Percentiles rank a stretch among this genome's conserved stretches.
Evolutionary conservation across 192 early-diverging fungal species (phyloP).

Genomic region (Coemansia sp.): DNA sequence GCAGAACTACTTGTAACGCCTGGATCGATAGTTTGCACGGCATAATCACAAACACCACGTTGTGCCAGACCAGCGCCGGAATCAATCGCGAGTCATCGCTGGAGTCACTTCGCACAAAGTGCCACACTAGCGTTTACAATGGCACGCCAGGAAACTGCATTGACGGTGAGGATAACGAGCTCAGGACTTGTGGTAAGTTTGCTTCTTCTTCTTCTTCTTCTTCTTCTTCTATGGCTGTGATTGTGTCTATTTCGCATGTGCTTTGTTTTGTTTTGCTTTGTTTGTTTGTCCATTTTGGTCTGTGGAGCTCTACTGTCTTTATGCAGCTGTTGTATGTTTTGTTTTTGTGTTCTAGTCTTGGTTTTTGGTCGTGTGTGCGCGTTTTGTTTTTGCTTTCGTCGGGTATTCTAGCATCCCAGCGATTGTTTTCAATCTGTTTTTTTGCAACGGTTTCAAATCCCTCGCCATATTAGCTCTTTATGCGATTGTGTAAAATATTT

Average conservation of each 20-base stretch:
- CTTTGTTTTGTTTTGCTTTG: background rate
- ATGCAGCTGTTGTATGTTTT: no score
- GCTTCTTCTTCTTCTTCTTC: background rate
- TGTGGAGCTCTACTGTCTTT: background rate
- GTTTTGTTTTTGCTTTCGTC: background rate
- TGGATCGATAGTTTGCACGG: constrained; percentile 47
- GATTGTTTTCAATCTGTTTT: background rate
- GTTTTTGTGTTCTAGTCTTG: no score
- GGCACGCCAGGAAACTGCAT: constrained; percentile 40
- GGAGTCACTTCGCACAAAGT: constrained; percentile 44
- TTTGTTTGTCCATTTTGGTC: no score
- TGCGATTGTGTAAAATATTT: background rate
- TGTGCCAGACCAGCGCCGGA: constrained; percentile 40
- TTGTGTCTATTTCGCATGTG: background rate
- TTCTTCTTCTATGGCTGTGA: no score
- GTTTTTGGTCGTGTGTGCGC: no score
- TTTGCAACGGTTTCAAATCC: background rate
- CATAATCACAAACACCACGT: constrained; percentile 40
- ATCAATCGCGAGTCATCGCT: constrained; percentile 45
- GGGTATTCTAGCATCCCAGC: background rate
- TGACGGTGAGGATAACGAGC: constrained; percentile 48
- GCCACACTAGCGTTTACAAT: constrained; percentile 26
- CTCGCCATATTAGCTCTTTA: background rate
- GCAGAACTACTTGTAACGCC: constrained; percentile 39
- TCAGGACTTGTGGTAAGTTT: constrained; percentile 53